Percentiles rank a stretch among this genome's conserved stretches.
These are phyloP conservation scores for Candida vartiovaarae DNA, from an alignment of 805 yeast genomes.

Conservation along the genomic window DNA sequence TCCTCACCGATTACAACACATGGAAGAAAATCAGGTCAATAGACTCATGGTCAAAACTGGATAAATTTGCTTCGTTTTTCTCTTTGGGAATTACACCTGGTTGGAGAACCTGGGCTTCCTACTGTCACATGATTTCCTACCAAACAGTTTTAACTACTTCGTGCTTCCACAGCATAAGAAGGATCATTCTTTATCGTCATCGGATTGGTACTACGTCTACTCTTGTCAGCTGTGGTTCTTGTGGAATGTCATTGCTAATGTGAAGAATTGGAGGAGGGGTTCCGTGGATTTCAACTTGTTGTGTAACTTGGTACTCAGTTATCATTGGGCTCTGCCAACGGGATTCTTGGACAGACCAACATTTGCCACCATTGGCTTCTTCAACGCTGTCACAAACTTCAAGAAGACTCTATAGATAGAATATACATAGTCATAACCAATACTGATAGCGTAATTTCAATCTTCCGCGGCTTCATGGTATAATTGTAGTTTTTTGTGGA, in stretches of 20 bases:
- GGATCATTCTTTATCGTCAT: constrained; percentile 3
- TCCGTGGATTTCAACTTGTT: constrained; percentile 5
- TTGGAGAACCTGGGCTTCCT: constrained; percentile 17
- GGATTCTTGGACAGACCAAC: constrained; percentile 12
- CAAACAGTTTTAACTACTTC: constrained; percentile 8
- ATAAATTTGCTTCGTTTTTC: constrained; percentile 9
- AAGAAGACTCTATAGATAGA: constrained; percentile 1
- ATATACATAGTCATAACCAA: not conserved
- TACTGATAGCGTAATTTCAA: no score
- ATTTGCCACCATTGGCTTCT: constrained; percentile 16
- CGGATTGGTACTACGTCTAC: constrained; percentile 20
- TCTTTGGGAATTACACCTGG: constrained; percentile 14
- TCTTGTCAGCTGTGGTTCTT: constrained; percentile 17
- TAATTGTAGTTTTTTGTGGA: no score
- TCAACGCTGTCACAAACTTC: constrained; percentile 11
- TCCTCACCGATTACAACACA: constrained; percentile 12
- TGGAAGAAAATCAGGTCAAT: constrained; percentile 6
- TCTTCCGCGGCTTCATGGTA: no score
- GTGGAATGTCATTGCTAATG: constrained; percentile 9
- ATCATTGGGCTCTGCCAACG: constrained; percentile 17
- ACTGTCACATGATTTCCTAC: constrained; percentile 13
- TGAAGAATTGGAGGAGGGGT: constrained; percentile 8
- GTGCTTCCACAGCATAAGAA: constrained; percentile 8
- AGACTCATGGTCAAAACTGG: constrained; percentile 6
- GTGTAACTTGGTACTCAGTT: constrained; percentile 14